These are phyloP conservation scores for Fistulifera pelliculosa DNA, from an alignment of 108 stramenopile species.

Conservation along the genomic window DNA sequence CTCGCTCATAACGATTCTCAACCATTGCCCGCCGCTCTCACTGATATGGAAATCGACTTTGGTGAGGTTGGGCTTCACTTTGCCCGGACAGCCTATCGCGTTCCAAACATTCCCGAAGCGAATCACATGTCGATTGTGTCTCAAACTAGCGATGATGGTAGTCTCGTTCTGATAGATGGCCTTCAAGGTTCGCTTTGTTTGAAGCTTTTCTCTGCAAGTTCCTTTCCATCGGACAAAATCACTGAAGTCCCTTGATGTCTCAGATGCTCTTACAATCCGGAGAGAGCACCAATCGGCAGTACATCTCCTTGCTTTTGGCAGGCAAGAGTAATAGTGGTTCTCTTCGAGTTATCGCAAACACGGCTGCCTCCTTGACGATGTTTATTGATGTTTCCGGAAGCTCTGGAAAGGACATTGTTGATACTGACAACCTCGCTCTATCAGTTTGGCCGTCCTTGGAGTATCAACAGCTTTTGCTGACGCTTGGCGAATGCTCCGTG, in stretches of 20 bases:
- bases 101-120: conserved; percentile 40
- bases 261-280: conserved; percentile 8
- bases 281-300: conserved; percentile 27
- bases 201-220: conserved; percentile 22
- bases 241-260: conserved; percentile 8
- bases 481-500: conserved; percentile 64
- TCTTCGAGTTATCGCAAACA: conserved; percentile 19
- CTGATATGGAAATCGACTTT: conserved; percentile 44
- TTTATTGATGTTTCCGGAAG: conserved; percentile 12
- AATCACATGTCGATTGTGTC: conserved; percentile 32
- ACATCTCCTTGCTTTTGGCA: conserved; percentile 25
- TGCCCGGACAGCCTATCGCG: conserved; percentile 48
- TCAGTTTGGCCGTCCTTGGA: conserved; percentile 59
- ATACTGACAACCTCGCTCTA: conserved; percentile 19
- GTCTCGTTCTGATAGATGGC: conserved; percentile 24
- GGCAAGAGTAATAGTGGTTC: conserved; percentile 8
- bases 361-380: conserved; percentile 9
- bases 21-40: conserved; percentile 9
- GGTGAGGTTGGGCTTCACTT: conserved; percentile 20
- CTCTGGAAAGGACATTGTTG: conserved; percentile 26
- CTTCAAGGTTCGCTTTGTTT: conserved; percentile 2
- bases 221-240: conserved; percentile 43
- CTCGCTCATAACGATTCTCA: not conserved
- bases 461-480: conserved; percentile 65
- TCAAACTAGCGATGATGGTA: conserved; percentile 41